These are phyloP conservation scores for Pleurozium schreberi DNA, from an alignment of 225 moss, liverwort and hornwort species.

Conservation along the genomic window DNA sequence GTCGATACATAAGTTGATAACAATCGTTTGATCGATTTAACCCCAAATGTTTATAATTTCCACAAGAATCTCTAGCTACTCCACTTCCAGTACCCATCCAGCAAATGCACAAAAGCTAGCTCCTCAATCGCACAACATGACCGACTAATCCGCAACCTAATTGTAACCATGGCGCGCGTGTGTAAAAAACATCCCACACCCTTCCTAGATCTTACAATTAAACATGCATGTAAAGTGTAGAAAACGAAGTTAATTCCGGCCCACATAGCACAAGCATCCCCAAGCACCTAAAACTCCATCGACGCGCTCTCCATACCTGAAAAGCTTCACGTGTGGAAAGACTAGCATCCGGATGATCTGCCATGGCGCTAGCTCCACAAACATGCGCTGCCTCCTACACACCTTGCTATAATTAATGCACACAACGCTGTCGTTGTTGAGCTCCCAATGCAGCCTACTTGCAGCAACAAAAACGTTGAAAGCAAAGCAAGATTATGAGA, in stretches of 20 bases:
- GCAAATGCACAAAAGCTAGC: background rate
- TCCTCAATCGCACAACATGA: background rate
- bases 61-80: background rate
- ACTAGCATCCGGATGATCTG: background rate
- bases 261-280: background rate
- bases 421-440: background rate
- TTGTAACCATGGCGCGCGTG: background rate
- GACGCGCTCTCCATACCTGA: background rate
- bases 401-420: background rate
- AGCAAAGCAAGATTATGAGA: too few relatives aligned
- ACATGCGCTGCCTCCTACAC: background rate
- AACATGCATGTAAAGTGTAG: background rate
- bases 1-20: background rate
- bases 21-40: background rate
- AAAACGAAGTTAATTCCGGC: background rate
- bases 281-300: background rate
- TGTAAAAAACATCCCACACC: background rate
- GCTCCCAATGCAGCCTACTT: background rate
- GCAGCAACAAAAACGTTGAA: background rate
- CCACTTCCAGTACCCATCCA: too few relatives aligned
- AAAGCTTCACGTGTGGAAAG: slow-evolving; percentile 8
- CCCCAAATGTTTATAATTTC: background rate
- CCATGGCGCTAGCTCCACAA: background rate
- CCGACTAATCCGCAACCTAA: background rate
- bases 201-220: too few relatives aligned